A percentile compares a stretch with the other conserved stretches of the same genome.
Conservation (phyloP, 768 basidiomycete genomes). For the Amanita jacksonii region DNA sequence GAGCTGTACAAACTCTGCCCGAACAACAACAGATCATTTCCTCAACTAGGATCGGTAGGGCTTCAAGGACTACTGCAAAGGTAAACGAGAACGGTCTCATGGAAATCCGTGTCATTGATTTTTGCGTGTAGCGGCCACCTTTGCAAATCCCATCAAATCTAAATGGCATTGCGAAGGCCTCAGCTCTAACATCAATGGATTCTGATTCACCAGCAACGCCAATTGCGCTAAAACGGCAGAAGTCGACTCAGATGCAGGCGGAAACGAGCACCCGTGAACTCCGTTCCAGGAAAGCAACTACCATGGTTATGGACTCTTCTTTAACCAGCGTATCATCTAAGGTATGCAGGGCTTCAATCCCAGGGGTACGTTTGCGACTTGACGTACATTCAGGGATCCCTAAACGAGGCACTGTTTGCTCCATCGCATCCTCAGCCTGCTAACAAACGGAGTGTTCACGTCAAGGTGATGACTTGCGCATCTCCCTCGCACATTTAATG, state of each 20-base stretch:
- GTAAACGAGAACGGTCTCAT: background rate
- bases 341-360: slow-evolving; percentile 16
- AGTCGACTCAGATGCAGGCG: slow-evolving; percentile 1
- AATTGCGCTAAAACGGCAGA: slow-evolving; percentile 1
- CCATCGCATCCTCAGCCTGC: background rate
- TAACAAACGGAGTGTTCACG: slow-evolving; percentile 11
- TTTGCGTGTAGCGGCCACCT: background rate
- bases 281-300: slow-evolving; percentile 31
- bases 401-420: background rate
- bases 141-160: slow-evolving; percentile 4
- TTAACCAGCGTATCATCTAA: slow-evolving; percentile 30
- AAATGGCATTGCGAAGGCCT: slow-evolving; percentile 7
- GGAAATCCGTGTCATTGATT: background rate
- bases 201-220: background rate
- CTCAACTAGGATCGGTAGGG: background rate
- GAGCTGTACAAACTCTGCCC: slow-evolving; percentile 22
- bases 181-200: slow-evolving; percentile 5
- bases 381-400: background rate
- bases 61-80: background rate
- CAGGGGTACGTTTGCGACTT: background rate
- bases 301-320: slow-evolving; percentile 20
- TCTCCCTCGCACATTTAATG: slow-evolving; percentile 8
- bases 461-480: background rate
- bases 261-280: slow-evolving; percentile 34
- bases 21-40: slow-evolving; percentile 10